Conservation (phyloP, 306 rosid genomes). For the Hylodesmum podocarpum region DNA sequence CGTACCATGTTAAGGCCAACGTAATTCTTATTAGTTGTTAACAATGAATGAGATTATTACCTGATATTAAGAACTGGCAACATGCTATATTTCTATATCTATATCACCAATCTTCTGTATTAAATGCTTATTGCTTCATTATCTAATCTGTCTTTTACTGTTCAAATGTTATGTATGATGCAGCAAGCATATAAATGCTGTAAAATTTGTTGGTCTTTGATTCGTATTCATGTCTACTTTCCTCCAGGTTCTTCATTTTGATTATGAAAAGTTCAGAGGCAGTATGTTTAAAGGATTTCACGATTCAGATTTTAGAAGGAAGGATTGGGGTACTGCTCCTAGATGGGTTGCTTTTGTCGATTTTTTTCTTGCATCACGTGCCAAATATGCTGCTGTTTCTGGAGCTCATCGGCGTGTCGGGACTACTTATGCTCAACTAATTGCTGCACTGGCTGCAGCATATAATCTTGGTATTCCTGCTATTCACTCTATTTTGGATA, state of each 20-base stretch:
- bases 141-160: neutral
- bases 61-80: neutral
- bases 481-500: neutral
- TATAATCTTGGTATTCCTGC: conserved; percentile 53
- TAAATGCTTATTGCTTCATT: neutral
- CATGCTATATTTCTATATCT: neutral
- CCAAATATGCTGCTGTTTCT: conserved; percentile 69
- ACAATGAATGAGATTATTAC: neutral
- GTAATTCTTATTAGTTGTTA: neutral
- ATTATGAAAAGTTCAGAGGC: conserved; percentile 74
- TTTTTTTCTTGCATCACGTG: conserved; percentile 93
- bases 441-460: conserved; percentile 90
- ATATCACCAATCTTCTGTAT: neutral
- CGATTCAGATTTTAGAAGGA: conserved; percentile 67
- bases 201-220: conserved; percentile 3
- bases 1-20: neutral
- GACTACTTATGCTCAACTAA: conserved; percentile 94
- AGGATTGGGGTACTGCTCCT: conserved; percentile 98
- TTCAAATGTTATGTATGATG: neutral
- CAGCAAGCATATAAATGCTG: neutral
- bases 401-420: conserved; percentile 97
- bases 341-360: conserved; percentile 99
- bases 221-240: neutral
- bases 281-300: conserved; percentile 50
- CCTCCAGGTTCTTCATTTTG: conserved; percentile 82